phyloP scores from a whole-genome alignment of 345 rosid species.

The Abelmoschus esculentus region DNA sequence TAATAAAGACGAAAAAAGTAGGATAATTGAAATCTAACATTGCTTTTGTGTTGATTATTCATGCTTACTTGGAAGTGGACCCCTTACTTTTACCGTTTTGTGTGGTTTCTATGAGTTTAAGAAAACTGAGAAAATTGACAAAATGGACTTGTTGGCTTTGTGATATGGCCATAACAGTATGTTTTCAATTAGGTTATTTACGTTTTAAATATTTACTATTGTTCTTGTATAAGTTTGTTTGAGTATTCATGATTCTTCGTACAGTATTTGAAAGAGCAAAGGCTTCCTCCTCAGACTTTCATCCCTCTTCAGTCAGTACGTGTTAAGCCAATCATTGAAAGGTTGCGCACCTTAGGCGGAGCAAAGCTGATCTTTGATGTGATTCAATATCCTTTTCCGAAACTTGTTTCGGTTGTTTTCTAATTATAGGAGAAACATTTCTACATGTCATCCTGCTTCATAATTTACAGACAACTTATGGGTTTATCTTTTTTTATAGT shows the following conservation, averaged over 20 bases:
- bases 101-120: neutral
- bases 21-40: neutral
- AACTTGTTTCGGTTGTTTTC: neutral
- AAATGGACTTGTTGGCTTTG: neutral
- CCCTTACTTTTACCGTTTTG: neutral
- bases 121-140: neutral
- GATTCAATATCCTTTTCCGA: conserved; percentile 79
- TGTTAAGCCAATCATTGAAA: conserved; percentile 76
- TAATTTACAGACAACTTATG: neutral
- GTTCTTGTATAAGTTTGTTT: conserved; percentile 6
- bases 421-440: neutral
- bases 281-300: conserved; percentile 99
- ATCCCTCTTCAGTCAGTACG: conserved; percentile 93
- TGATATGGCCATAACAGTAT: neutral
- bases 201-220: neutral
- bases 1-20: neutral
- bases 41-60: neutral
- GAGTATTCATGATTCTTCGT: conserved; percentile 18
- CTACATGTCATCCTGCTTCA: neutral
- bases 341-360: conserved; percentile 74
- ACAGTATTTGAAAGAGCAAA: conserved; percentile 95
- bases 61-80: neutral
- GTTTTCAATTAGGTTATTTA: neutral
- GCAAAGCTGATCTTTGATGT: conserved; percentile 82
- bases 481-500: neutral